Percentiles rank a stretch among this genome's conserved stretches.
Conservation (phyloP, 1,139 yeast genomes). For the Yamadazyma mexicana region DNA sequence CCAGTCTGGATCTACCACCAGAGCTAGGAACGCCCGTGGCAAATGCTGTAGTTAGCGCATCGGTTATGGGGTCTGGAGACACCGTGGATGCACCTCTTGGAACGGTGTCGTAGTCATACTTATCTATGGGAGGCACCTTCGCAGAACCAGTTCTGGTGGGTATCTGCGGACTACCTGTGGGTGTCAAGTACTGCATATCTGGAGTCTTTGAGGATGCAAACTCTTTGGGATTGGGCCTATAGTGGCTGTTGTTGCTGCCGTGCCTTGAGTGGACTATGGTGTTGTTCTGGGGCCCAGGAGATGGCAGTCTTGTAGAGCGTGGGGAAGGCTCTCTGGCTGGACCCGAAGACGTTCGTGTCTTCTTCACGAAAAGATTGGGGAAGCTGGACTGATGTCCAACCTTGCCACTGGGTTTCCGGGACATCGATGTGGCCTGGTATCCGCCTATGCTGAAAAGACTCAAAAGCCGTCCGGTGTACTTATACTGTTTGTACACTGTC, state of each 20-base stretch:
- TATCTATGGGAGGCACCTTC: neutral
- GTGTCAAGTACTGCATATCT: neutral
- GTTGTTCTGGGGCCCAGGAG: too few relatives aligned
- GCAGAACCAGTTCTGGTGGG: neutral
- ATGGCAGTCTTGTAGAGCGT: too few relatives aligned
- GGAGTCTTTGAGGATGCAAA: neutral
- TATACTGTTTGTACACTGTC: constrained; percentile 14
- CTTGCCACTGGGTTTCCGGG: neutral
- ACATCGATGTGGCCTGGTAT: neutral
- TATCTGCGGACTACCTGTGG: neutral
- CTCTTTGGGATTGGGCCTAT: neutral
- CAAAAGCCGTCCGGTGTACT: constrained; percentile 14
- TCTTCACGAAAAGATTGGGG: constrained; percentile 1
- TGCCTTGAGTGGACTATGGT: neutral
- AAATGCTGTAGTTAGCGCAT: neutral
- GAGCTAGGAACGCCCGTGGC: neutral
- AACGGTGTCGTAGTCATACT: neutral
- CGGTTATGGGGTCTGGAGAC: neutral
- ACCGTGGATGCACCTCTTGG: neutral
- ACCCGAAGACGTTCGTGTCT: neutral
- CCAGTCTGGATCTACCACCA: constrained; percentile 6
- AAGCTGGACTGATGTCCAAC: neutral
- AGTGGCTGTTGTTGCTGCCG: constrained; percentile 1
- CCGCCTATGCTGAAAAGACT: constrained; percentile 8
- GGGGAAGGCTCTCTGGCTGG: too few relatives aligned